Base-by-base conservation (phyloP, 139 green algal genomes). In the Diplosphaera chodatii region DNA sequence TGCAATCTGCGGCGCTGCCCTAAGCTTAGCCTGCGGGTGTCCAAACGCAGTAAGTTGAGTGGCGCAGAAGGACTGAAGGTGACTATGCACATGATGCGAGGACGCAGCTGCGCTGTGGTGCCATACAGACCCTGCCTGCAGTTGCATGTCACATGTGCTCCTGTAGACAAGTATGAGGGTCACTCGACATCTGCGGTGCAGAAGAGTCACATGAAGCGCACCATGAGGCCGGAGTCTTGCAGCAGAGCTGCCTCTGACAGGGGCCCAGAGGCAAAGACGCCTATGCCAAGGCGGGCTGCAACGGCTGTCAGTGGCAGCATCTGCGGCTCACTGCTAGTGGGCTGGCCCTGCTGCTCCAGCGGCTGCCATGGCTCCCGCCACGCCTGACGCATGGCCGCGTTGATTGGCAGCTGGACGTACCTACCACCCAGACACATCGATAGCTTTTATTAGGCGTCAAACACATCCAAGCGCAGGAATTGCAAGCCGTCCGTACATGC, bases 341-440 rank as follows among this genome's bases (percentile, higher is more conserved):
- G 40, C 31, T 32, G 27, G 22, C 10, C 32, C 41, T 41, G 48
- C 48, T 10, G 48, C 48, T 32, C n/a, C 59, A 89, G 40, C 21
- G 29, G 4, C 74, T 93, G 87, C 80, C 80, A 93, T 0, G 40
- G 32, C 66, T 88, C 22, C 8, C 6, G 22, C 76, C 77, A 91
- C 2, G 87, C 84, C 78, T 93, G 86, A 0, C 55, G 71, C 83
- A 91, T 90, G n/a, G 18, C 32, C 1, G 67, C 68, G 67, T 83
- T 91, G 32, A 91, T 67, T 29, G 88, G 88, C 33, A 91, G 80
- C 80, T 91, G 85, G 1, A 92, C 68, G 28, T 80, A 85, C 40
- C 76, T 84, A 69, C 29, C 32, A 25, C n/a, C n/a, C n/a, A n/a
- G n/a, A n/a, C n/a, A n/a, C n/a, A n/a, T n/a, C n/a, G n/a, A n/a